A percentile compares a stretch with the other conserved stretches of the same genome.
Conservation (phyloP, 805 yeast species). For the Allodekkera sacchari region DNA sequence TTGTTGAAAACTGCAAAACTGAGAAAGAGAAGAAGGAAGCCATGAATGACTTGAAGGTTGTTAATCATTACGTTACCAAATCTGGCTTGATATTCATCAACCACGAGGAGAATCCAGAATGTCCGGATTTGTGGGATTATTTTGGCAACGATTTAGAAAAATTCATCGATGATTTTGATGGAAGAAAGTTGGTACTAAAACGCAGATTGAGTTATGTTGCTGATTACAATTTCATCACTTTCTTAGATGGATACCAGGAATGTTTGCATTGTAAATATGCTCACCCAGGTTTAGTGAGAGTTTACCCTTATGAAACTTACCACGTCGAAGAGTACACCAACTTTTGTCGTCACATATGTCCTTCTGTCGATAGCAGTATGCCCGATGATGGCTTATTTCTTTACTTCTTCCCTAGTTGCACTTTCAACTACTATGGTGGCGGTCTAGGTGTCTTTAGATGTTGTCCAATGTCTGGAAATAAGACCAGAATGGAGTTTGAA, state of each 20-base stretch:
- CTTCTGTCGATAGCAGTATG: constrained; percentile 5
- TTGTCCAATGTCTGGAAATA: constrained; percentile 18
- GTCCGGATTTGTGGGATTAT: constrained; percentile 1
- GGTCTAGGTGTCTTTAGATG: constrained; percentile 23
- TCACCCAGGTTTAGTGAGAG: constrained; percentile 20
- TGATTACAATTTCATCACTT: constrained; percentile 1
- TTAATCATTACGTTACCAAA: constrained; percentile 16
- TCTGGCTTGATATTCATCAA: constrained; percentile 20
- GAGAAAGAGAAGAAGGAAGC: constrained; percentile 7
- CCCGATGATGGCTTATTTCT: constrained; percentile 16
- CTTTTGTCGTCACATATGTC: constrained; percentile 21
- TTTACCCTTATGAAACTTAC: constrained; percentile 20
- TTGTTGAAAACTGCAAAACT: constrained; percentile 8
- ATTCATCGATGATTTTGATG: constrained; percentile 4
- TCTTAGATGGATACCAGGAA: constrained; percentile 1
- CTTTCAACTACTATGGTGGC: constrained; percentile 21
- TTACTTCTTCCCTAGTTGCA: constrained; percentile 21
- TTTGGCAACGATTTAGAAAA: constrained; percentile 1
- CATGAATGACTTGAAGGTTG: constrained; percentile 11
- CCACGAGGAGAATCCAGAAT: constrained; percentile 19
- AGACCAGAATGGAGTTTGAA: constrained; percentile 23
- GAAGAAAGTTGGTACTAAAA: background rate
- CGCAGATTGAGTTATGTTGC: constrained; percentile 1
- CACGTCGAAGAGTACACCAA: constrained; percentile 19
- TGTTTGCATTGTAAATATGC: constrained; percentile 20